Conservation (phyloP, 1,284 basidiomycete species). For the Prillingera fragicola region DNA sequence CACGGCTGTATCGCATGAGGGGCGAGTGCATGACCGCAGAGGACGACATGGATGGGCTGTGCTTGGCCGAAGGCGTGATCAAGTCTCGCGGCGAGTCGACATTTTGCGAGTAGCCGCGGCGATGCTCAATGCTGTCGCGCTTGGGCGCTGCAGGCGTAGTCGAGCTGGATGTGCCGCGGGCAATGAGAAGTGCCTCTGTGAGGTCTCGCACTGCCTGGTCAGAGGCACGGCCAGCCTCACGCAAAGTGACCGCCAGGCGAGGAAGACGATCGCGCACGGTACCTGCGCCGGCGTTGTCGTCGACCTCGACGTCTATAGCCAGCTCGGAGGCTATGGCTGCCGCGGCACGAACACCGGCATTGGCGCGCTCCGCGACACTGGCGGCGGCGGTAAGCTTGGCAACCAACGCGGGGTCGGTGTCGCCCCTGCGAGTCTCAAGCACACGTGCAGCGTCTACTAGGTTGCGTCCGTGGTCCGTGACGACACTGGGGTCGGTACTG, state of each 20-base stretch:
- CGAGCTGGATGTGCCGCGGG: not conserved
- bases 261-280: constrained; percentile 21
- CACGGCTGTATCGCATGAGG: not conserved
- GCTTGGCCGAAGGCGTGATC: too few relatives aligned
- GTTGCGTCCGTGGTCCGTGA: constrained; percentile 38
- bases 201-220: constrained; percentile 40
- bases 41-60: constrained; percentile 2
- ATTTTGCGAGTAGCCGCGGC: not conserved
- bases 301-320: constrained; percentile 24
- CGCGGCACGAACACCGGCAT: constrained; percentile 24
- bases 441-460: constrained; percentile 37
- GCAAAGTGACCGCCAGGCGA: constrained; percentile 21
- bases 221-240: constrained; percentile 30
- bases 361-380: constrained; percentile 27
- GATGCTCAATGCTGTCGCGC: not conserved
- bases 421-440: constrained; percentile 20
- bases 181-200: constrained; percentile 30
- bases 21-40: not conserved
- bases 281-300: constrained; percentile 11
- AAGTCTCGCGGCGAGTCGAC: constrained; percentile 1
- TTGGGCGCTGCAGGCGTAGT: not conserved
- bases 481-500: constrained; percentile 4
- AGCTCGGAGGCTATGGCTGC: constrained; percentile 24
- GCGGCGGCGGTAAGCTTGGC: constrained; percentile 24
- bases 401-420: constrained; percentile 25